Conservation (phyloP, 1,284 basidiomycete species). For the Dichomitus squalens region DNA sequence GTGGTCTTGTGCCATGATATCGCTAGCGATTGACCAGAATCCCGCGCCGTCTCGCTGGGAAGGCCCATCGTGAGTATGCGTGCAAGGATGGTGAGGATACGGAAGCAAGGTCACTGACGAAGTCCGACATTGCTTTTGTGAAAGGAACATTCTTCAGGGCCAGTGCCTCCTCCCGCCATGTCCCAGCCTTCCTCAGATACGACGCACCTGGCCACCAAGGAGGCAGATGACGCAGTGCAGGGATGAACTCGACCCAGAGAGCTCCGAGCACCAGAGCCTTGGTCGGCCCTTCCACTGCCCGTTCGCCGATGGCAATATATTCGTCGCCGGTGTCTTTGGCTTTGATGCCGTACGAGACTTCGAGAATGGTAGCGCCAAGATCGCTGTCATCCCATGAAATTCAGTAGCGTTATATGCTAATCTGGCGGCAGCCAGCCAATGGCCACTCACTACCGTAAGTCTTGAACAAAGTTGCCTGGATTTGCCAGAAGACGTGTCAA, state of each 20-base stretch:
- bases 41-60: conserved; percentile 4
- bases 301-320: conserved; percentile 12
- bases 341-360: conserved; percentile 15
- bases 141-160: conserved; percentile 17
- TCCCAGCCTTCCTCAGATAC: conserved; percentile 46
- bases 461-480: conserved; percentile 14
- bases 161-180: conserved; percentile 23
- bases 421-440: too few relatives aligned
- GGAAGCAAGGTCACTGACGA: conserved; percentile 3
- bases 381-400: conserved; percentile 2
- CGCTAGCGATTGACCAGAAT: conserved; percentile 9
- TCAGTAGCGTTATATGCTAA: not conserved
- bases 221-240: conserved; percentile 40
- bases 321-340: conserved; percentile 5
- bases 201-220: conserved; percentile 45
- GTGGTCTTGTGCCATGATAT: conserved; percentile 10
- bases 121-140: conserved; percentile 12
- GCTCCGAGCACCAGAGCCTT: conserved; percentile 19
- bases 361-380: conserved; percentile 14
- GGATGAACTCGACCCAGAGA: conserved; percentile 24
- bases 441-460: conserved; percentile 13
- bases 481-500: conserved; percentile 5
- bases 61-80: not conserved
- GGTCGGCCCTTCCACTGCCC: conserved; percentile 14
- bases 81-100: conserved; percentile 6